Conservation (phyloP, 2,329 filamentous ascomycete genomes). For the Fusarium falciforme region DNA sequence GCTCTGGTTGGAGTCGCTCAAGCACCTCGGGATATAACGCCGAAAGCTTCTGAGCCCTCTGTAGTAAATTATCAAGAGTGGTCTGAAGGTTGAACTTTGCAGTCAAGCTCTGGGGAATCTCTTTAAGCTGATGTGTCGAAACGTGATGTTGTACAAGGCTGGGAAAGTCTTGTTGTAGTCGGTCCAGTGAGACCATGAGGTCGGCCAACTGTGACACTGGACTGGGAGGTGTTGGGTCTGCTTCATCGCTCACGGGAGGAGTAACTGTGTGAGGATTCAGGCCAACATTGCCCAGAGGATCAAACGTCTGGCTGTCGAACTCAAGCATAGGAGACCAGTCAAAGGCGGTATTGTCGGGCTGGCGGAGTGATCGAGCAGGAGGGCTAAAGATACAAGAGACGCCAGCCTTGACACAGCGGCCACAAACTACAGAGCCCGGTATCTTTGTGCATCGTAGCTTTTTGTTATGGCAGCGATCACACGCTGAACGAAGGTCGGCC, state of each 20-base stretch:
- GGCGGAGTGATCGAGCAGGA: constrained; percentile 39
- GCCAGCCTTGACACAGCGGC: constrained; percentile 56
- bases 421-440: constrained; percentile 50
- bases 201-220: constrained; percentile 31
- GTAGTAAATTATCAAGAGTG: constrained; percentile 51
- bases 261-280: constrained; percentile 1
- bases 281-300: not conserved
- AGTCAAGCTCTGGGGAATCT: constrained; percentile 38
- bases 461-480: constrained; percentile 60
- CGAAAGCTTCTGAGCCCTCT: constrained; percentile 49
- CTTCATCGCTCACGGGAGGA: constrained; percentile 19
- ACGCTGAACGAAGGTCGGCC: constrained; percentile 49
- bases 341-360: constrained; percentile 22
- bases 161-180: constrained; percentile 26
- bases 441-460: constrained; percentile 59
- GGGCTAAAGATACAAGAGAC: constrained; percentile 58
- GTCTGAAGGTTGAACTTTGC: constrained; percentile 40
- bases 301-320: constrained; percentile 15
- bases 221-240: not conserved
- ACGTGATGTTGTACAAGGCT: constrained; percentile 29
- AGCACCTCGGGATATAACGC: constrained; percentile 50
- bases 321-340: constrained; percentile 37
- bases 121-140: constrained; percentile 37
- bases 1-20: constrained; percentile 8
- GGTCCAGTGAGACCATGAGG: constrained; percentile 40